Percentiles rank a stretch among this genome's conserved stretches.
phyloP scores from a whole-genome alignment of 192 early-diverging fungal species.

The Coemansia sp. region DNA sequence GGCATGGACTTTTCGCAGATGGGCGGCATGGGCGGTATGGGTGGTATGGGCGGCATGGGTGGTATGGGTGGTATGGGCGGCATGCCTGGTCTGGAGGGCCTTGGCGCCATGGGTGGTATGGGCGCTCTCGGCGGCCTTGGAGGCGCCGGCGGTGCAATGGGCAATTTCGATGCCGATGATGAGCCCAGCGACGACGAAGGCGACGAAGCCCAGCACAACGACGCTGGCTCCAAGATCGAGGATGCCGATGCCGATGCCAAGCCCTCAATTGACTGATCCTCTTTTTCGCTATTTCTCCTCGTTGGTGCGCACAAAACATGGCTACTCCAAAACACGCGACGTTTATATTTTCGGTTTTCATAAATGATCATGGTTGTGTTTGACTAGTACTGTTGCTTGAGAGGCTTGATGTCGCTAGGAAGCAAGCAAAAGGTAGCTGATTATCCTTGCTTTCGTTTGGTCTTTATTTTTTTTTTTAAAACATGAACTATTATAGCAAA shows the following conservation, averaged over 20 bases:
- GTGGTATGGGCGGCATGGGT: constrained; percentile 36
- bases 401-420: no score
- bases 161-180: neutral
- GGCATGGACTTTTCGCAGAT: constrained; percentile 70
- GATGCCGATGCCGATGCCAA: neutral
- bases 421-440: no score
- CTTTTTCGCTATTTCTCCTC: neutral
- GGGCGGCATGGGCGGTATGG: constrained; percentile 19
- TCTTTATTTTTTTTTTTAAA: neutral
- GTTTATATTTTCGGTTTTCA: no score
- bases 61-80: constrained; percentile 61
- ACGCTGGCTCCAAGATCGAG: neutral
- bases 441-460: neutral
- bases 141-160: constrained; percentile 3
- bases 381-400: no score
- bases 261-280: neutral
- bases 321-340: no score
- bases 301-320: neutral
- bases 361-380: no score
- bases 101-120: constrained; percentile 21
- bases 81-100: constrained; percentile 58
- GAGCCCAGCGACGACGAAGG: constrained; percentile 17
- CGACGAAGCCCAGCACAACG: neutral
- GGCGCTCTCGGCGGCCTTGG: constrained; percentile 13
- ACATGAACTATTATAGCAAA: neutral